Base-by-base conservation (phyloP, 2,329 filamentous ascomycete species). In the Colletotrichum theobromicola region DNA sequence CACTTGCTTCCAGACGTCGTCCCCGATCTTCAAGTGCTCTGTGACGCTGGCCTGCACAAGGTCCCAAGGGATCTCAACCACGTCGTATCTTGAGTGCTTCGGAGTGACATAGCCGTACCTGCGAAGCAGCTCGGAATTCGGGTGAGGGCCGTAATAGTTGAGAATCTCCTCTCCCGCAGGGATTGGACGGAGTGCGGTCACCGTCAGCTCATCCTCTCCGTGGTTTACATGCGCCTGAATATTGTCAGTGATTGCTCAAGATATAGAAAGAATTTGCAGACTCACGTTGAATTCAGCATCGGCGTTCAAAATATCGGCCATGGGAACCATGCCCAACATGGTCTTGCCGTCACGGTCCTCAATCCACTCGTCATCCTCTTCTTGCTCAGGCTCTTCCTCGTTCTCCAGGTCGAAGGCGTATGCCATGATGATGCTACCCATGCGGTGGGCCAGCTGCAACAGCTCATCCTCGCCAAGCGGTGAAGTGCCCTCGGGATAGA, bases 391-490 rank as follows among this genome's bases (percentile, higher is more conserved):
- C 6, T 92, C 87, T 26, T 91, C 89, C 0, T 85, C 82, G 9
- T 87, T 87, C 62, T 91, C 90, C 8, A 98, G 89, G 78, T 98
- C 95, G 81, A 98, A 98, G 0, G 95, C 95, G 81, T 98, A 98
- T 0, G 95, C 93, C 95, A 98, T 97, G 77, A 98, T 96, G 18
- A 94, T 92, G 75, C 93, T 96, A 2, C 94, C 95, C 93, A 98
- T 96, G 10, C 91, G 89, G 81, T 98, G 95, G 67, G 94, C 93
- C 21, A 92, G 80, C 9, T 77, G 76, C 3, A 90, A 76, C 2
- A 92, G 81, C 28, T 88, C 83, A 2, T 84, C 83, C 30, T 91
- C 89, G 15, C 77, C 80, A 8, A 85, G 80, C 3, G 75, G 77
- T 7, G 75, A 77, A 77, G 84, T 79, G 0, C 81, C 82, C 1